phyloP scores from a whole-genome alignment of 306 rosid species.

The Aeschynomene evenia region DNA sequence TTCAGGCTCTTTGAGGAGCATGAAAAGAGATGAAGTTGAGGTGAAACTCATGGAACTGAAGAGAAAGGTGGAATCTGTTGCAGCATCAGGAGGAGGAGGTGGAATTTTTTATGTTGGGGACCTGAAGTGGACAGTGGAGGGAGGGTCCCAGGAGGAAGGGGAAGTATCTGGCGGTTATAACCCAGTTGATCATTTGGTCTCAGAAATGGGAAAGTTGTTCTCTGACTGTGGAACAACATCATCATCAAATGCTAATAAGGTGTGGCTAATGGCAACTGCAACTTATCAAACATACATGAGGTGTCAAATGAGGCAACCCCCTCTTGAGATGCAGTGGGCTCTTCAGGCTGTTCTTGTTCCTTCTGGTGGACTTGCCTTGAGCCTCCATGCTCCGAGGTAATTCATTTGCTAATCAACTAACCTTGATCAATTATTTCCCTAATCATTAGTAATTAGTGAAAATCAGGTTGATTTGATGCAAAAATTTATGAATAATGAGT shows the following conservation, averaged over 20 bases:
- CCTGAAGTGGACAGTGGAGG: slow-evolving; percentile 58
- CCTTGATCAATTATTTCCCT: neutral
- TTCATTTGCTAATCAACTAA: too few relatives aligned
- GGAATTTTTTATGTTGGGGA: slow-evolving; percentile 65
- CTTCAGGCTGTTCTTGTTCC: slow-evolving; percentile 88
- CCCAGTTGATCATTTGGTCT: slow-evolving; percentile 63
- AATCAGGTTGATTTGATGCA: slow-evolving; percentile 6
- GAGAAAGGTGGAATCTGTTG: slow-evolving; percentile 46
- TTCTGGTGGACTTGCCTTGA: slow-evolving; percentile 78
- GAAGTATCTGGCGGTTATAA: slow-evolving; percentile 38
- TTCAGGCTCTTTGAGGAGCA: slow-evolving; percentile 51
- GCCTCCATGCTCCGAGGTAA: slow-evolving; percentile 74
- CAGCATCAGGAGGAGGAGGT: slow-evolving; percentile 44
- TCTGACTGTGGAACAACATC: slow-evolving; percentile 34
- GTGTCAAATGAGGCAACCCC: slow-evolving; percentile 75
- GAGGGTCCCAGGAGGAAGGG: slow-evolving; percentile 7
- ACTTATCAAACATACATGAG: slow-evolving; percentile 76
- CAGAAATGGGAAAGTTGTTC: slow-evolving; percentile 64
- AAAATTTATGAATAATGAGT: neutral
- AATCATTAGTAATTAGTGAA: neutral
- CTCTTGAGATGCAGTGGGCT: slow-evolving; percentile 77
- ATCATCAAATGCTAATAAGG: slow-evolving; percentile 45
- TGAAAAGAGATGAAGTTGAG: slow-evolving; percentile 67
- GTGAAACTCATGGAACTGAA: slow-evolving; percentile 53
- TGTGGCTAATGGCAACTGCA: slow-evolving; percentile 74